Percentiles rank a stretch among this genome's conserved stretches.
Conservation (phyloP, 768 basidiomycete genomes). For the Lactifluus subvellereus region DNA sequence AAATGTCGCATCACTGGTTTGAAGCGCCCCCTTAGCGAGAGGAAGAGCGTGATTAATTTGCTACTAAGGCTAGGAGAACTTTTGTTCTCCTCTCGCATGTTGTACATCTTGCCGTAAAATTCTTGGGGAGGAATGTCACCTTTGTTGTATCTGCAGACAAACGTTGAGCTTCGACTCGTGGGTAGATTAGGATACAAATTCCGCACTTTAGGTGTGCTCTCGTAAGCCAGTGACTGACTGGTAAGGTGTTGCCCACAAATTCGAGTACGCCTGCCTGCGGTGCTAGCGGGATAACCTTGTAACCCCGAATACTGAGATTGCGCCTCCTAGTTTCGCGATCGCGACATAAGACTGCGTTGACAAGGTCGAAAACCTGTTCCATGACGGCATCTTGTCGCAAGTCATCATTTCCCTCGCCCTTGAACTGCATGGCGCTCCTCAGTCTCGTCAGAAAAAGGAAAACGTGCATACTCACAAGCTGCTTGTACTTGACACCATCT, state of each 20-base stretch:
- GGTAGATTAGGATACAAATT: neutral
- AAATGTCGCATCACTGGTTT: conserved; percentile 91
- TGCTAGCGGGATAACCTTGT: conserved; percentile 85
- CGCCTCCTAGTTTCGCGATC: conserved; percentile 77
- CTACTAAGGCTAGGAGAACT: conserved; percentile 27
- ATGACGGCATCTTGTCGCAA: conserved; percentile 96
- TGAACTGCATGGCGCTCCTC: conserved; percentile 52
- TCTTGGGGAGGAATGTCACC: conserved; percentile 41
- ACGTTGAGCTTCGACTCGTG: neutral
- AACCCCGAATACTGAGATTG: conserved; percentile 68
- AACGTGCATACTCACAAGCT: conserved; percentile 58
- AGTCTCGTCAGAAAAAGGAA: neutral
- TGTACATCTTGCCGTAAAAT: conserved; percentile 30
- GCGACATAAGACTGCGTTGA: conserved; percentile 66
- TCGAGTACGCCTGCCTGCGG: conserved; percentile 80
- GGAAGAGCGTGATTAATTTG: conserved; percentile 30
- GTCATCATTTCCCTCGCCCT: conserved; percentile 87
- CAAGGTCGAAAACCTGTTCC: conserved; percentile 94
- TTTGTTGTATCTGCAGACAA: conserved; percentile 54
- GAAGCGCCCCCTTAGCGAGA: conserved; percentile 37
- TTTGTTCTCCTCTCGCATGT: conserved; percentile 32
- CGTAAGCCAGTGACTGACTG: conserved; percentile 57
- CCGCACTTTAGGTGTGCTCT: conserved; percentile 57
- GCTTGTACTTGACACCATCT: conserved; percentile 61
- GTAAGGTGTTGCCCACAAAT: conserved; percentile 76